A percentile compares a stretch with the other conserved stretches of the same genome.
Conservation (phyloP, 2,329 filamentous ascomycete species). For the Aspergillus ibericus region DNA sequence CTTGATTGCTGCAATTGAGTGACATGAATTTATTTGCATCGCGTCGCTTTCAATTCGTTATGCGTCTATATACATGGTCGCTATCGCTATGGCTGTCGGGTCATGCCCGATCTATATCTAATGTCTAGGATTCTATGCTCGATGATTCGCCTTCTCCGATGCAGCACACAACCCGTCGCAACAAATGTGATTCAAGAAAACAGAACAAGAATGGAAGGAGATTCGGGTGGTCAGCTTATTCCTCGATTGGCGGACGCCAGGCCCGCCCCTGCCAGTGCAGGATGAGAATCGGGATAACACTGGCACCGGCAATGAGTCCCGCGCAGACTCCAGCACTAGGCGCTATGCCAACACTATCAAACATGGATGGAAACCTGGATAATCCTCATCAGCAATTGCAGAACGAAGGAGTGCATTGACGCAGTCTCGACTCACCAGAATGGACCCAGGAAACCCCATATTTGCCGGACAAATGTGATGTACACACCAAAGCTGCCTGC, state of each 20-base stretch:
- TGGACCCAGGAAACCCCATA: conserved; percentile 41
- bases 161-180: neutral
- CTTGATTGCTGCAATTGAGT: neutral
- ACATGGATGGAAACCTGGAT: conserved; percentile 37
- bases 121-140: conserved; percentile 1
- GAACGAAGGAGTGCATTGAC: neutral
- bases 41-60: neutral
- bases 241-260: conserved; percentile 21
- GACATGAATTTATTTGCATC: neutral
- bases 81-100: neutral
- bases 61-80: neutral
- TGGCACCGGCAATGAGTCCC: conserved; percentile 32
- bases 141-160: neutral
- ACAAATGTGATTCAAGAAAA: neutral
- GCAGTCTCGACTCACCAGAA: conserved; percentile 34
- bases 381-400: conserved; percentile 14
- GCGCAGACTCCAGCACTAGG: conserved; percentile 32
- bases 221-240: neutral
- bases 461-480: conserved; percentile 56
- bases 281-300: conserved; percentile 33
- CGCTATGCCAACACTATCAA: conserved; percentile 34
- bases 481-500: conserved; percentile 62
- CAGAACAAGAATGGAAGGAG: neutral
- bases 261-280: conserved; percentile 29
- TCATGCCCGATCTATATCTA: conserved; percentile 1